Base-by-base conservation (phyloP, 2,329 filamentous ascomycete genomes). In the Setomelanomma holmii region DNA sequence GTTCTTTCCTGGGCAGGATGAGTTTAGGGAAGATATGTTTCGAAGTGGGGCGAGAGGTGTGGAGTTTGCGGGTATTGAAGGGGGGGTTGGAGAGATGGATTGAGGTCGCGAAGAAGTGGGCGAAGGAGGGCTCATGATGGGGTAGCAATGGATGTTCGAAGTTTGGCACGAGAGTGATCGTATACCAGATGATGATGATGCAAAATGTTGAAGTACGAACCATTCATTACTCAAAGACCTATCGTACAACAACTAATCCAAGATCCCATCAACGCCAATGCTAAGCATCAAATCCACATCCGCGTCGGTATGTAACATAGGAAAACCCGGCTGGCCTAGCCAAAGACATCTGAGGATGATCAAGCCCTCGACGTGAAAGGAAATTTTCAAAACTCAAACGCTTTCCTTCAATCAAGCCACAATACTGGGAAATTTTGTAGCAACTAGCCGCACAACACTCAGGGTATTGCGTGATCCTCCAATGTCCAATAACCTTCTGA, bases 281-380 rank as follows among this genome's bases (percentile, higher is more conserved):
- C 41, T 44, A 44, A 40, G 17, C 19, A 40, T 16, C 19, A 14
- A 41, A 41, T 19, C 36, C 14, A 40, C 1, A 40, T n/a, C 22
- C 19, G 5, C 14, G 12, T n/a, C 39, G n/a, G 20, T 33, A 30
- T 12, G 16, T 11, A 55, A 51, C 58, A 61, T 51, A 61, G 41
- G 56, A 61, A 61, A 61, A 61, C 53, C 58, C 39, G 58, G 58
- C 56, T 61, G 54, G 51, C 43, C 56, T 36, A 61, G 59, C 59
- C 59, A 61, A 60, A 61, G 56, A 60, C 55, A 12, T 39, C 34
- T 40, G 45, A n/a, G 44, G 49, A 40, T 45, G 38, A 38, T 42
- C 22, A 39, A 38, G 19, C 39, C 48, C 55, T 47, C 39, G 45
- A 60, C 50, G 46, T 48, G 33, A 43, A 40, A 43, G 43, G 21